These are phyloP conservation scores for Capsella bursapastoris DNA, from an alignment of 345 rosid species.

Conservation along the genomic window DNA sequence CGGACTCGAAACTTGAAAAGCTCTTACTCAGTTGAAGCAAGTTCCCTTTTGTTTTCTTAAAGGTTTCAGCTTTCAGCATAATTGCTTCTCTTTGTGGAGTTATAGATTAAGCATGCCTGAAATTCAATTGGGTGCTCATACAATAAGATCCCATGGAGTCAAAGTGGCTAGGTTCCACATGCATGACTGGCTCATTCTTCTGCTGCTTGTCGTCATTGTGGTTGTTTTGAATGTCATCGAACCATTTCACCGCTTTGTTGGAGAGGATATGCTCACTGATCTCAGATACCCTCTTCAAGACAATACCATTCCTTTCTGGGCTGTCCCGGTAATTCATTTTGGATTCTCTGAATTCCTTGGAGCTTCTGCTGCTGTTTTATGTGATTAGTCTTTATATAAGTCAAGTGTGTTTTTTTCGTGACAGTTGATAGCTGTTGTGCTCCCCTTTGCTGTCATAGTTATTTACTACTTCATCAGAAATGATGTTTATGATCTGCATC, in stretches of 20 bases:
- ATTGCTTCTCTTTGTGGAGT: constrained; percentile 16
- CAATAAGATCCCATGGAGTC: constrained; percentile 77
- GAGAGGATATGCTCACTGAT: constrained; percentile 80
- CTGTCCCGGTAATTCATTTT: constrained; percentile 66
- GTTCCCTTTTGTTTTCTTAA: background rate
- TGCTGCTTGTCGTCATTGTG: constrained; percentile 64
- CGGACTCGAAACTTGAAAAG: background rate
- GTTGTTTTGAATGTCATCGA: constrained; percentile 67
- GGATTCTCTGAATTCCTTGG: constrained; percentile 12
- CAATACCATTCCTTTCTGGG: constrained; percentile 85
- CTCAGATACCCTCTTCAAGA: constrained; percentile 74
- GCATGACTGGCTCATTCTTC: constrained; percentile 93
- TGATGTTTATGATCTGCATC: constrained; percentile 89
- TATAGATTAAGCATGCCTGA: constrained; percentile 62
- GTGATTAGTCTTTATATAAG: constrained; percentile 26
- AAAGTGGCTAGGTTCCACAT: constrained; percentile 70
- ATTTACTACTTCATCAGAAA: constrained; percentile 71
- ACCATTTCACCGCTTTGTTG: constrained; percentile 94
- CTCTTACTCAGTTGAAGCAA: background rate
- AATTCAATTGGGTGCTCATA: constrained; percentile 72
- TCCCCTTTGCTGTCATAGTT: constrained; percentile 62
- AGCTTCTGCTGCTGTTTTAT: background rate
- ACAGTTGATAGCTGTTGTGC: constrained; percentile 76
- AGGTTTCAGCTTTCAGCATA: background rate
- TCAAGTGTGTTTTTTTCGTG: background rate